Evolutionary conservation across 352 stramenopile species (phyloP).

Genomic region (Phytophthora fragariaefolia): DNA sequence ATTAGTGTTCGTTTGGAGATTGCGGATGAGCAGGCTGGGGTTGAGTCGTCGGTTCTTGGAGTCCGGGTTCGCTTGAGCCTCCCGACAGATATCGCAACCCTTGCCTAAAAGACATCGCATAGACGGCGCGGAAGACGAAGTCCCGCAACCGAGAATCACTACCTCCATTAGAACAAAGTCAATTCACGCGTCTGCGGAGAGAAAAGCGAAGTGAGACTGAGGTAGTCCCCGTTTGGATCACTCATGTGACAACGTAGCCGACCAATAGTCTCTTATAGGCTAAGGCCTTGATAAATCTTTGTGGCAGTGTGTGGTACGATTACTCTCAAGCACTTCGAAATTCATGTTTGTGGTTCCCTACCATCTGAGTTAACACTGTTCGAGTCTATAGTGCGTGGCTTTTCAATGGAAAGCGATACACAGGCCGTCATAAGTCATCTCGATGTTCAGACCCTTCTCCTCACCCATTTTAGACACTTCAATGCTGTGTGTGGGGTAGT

Average conservation of each 20-base stretch:
- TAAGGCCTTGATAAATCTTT: too few relatives aligned
- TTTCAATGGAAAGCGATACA: slow-evolving; percentile 52
- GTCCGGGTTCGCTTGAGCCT: slow-evolving; percentile 42
- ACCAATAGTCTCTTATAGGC: too few relatives aligned
- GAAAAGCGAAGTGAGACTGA: background rate
- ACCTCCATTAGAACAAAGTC: slow-evolving; percentile 62
- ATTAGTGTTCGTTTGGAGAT: slow-evolving; percentile 36
- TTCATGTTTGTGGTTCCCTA: slow-evolving; percentile 7
- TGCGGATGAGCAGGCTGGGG: slow-evolving; percentile 69
- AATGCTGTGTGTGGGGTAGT: slow-evolving; percentile 65
- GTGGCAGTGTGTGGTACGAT: too few relatives aligned
- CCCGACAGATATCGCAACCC: slow-evolving; percentile 55
- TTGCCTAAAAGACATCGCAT: slow-evolving; percentile 63
- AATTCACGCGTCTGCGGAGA: background rate
- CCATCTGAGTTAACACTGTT: background rate
- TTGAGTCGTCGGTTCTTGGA: slow-evolving; percentile 76
- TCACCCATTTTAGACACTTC: slow-evolving; percentile 53
- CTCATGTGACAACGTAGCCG: too few relatives aligned
- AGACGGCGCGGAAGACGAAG: slow-evolving; percentile 69
- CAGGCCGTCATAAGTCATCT: slow-evolving; percentile 89
- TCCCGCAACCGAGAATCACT: slow-evolving; percentile 70
- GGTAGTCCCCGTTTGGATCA: too few relatives aligned
- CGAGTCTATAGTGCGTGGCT: slow-evolving; percentile 3
- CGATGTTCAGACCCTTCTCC: slow-evolving; percentile 65
- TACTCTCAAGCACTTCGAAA: background rate